Evolutionary conservation across 1,284 basidiomycete genomes (phyloP), one percentile per base, ranked within the genome.

Genomic region (Sanghuangporus baumii): DNA sequence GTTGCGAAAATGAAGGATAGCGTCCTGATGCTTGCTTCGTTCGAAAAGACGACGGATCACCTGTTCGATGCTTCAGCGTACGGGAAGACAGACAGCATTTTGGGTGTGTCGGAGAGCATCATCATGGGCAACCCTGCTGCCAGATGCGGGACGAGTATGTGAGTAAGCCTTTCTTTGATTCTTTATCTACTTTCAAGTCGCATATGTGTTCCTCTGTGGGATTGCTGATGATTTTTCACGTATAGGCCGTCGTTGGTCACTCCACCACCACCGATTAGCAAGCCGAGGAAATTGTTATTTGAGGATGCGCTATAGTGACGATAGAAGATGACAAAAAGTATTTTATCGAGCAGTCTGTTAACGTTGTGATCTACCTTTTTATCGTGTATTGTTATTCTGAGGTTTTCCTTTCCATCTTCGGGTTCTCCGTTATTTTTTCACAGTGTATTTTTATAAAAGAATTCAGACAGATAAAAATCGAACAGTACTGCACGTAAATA

Each of bases 1-100:
- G 96, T 99, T n/a, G 94, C 96, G 26, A 99, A 99, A 78, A 99
- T 99, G 94, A 99, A 99, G 78, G 97, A 99, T 77, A 98, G 94
- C 70, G 96, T 98, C 1, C 84, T 99, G 69, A 99, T 99, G 97
- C 81, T 99, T 71, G 97, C 97, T 9, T 97, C 94, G 37, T 99
- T 99, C 74, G 97, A 99, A 76, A 99, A 99, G 80, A 99, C 97
- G 34, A 99, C 97, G 11, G 97, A 99, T 77, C 97, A 99, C 74
- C 78, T 99, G 66, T 99, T 99, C 76, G 96, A 99, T 71, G 97
- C 97, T 0, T 93, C 97, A 3, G 90, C 97, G 8, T 97, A 90
- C 74, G 94, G 95, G 18, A 98, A 99, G 77, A 94, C 89, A 60
- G 97, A 99, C 72, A 86, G 85, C 62, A 97, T 99, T 64, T 88